Conservation (phyloP, 2,329 filamentous ascomycete genomes). For the Grosmannia serpens region DNA sequence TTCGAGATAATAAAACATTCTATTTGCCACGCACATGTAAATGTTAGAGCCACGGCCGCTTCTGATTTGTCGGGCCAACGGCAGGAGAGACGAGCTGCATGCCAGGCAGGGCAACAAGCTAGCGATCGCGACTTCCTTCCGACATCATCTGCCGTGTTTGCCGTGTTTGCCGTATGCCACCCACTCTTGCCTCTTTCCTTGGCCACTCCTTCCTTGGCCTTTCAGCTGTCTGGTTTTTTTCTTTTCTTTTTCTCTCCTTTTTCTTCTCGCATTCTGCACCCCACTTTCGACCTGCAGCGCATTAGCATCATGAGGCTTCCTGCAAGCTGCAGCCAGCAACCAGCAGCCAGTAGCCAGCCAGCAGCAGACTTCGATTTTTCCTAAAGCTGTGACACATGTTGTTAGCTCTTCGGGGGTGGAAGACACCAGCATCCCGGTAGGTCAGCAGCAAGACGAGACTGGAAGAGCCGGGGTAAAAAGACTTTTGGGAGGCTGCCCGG, state of each 20-base stretch:
- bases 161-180: background rate
- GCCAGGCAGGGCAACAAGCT: background rate
- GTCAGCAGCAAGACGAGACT: too few species aligned
- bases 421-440: too few species aligned
- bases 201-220: background rate
- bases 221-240: background rate
- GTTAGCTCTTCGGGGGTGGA: too few species aligned
- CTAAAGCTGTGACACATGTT: too few species aligned
- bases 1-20: too few species aligned
- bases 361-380: too few species aligned
- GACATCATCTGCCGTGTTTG: background rate
- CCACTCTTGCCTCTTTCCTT: background rate
- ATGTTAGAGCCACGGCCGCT: background rate
- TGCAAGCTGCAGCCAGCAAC: background rate
- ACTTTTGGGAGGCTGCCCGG: too few species aligned
- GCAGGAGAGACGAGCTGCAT: background rate
- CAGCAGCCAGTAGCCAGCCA: background rate
- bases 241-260: background rate
- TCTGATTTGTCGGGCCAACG: background rate
- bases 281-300: background rate
- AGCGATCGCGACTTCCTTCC: background rate
- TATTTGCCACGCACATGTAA: background rate
- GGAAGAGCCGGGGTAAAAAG: too few species aligned
- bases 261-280: background rate
- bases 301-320: background rate